phyloP scores from a whole-genome alignment of 73 alveolate species.

The Paramecium sonneborni region DNA sequence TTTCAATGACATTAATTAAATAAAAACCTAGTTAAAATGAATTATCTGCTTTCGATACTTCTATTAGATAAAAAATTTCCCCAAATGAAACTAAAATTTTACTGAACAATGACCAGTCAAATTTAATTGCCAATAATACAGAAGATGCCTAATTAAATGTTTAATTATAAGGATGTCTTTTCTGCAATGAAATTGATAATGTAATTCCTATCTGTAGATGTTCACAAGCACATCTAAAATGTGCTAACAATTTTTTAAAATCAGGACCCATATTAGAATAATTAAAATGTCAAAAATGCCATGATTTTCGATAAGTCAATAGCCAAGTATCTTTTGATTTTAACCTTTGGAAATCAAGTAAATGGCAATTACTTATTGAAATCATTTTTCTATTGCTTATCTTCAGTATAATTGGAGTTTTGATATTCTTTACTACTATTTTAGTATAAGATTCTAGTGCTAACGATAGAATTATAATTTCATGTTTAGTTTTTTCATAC shows the following conservation, averaged over 20 bases:
- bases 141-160: not conserved
- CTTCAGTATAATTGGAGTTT: not conserved
- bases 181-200: not conserved
- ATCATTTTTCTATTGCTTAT: not conserved
- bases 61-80: not conserved
- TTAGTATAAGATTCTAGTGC: not conserved
- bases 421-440: not conserved
- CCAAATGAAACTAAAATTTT: no score
- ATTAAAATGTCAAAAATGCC: not conserved
- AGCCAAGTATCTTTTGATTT: not conserved
- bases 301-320: not conserved
- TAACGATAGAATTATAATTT: not conserved
- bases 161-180: not conserved
- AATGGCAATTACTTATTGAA: not conserved
- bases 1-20: not conserved
- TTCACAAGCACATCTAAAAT: not conserved
- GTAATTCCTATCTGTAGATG: not conserved
- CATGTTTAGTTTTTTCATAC: slow-evolving; percentile 12
- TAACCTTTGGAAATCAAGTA: not conserved
- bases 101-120: not conserved
- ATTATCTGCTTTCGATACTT: not conserved
- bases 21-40: not conserved
- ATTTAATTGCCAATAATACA: not conserved
- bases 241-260: not conserved
- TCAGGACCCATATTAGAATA: not conserved